Conservation (phyloP, 495 filamentous ascomycete genomes). For the Aspergillus sclerotiicarbonarius region DNA sequence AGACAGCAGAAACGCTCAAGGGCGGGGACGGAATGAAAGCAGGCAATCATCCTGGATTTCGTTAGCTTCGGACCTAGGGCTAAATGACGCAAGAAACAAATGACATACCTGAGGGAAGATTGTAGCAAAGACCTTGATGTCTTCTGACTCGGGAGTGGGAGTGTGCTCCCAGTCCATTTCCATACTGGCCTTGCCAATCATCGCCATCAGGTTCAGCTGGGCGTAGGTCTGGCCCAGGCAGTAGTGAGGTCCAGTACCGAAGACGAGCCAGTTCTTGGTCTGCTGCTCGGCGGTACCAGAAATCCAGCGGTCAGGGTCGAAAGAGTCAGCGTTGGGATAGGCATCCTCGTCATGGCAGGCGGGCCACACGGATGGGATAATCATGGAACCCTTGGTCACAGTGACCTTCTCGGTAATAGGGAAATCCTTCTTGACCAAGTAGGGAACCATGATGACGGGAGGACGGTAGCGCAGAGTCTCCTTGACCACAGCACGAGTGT, state of each 20-base stretch:
- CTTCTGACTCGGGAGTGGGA: constrained; percentile 74
- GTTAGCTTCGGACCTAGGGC: constrained; percentile 17
- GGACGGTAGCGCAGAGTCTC: constrained; percentile 94
- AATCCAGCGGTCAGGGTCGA: constrained; percentile 88
- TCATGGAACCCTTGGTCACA: constrained; percentile 90
- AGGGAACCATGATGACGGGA: constrained; percentile 97
- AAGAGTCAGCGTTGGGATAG: constrained; percentile 84
- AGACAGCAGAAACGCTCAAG: constrained; percentile 23
- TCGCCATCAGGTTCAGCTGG: constrained; percentile 80
- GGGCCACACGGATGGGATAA: constrained; percentile 86
- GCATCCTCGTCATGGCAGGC: constrained; percentile 91
- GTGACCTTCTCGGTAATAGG: constrained; percentile 86
- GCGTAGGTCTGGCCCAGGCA: constrained; percentile 95
- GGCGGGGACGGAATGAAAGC: constrained; percentile 43
- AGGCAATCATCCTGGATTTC: constrained; percentile 39
- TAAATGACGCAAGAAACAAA: background rate
- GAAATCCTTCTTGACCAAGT: constrained; percentile 92
- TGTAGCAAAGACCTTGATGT: constrained; percentile 97
- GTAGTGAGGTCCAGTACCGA: constrained; percentile 95
- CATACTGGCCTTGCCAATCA: constrained; percentile 93
- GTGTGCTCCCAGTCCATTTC: constrained; percentile 89
- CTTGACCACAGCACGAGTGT: constrained; percentile 89
- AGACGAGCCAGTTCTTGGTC: constrained; percentile 95
- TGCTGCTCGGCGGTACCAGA: constrained; percentile 87
- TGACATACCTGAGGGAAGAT: constrained; percentile 89